A percentile compares a stretch with the other conserved stretches of the same genome.
Evolutionary conservation across 495 filamentous ascomycete genomes (phyloP).

Genomic region (Aspergillus kassunensis): DNA sequence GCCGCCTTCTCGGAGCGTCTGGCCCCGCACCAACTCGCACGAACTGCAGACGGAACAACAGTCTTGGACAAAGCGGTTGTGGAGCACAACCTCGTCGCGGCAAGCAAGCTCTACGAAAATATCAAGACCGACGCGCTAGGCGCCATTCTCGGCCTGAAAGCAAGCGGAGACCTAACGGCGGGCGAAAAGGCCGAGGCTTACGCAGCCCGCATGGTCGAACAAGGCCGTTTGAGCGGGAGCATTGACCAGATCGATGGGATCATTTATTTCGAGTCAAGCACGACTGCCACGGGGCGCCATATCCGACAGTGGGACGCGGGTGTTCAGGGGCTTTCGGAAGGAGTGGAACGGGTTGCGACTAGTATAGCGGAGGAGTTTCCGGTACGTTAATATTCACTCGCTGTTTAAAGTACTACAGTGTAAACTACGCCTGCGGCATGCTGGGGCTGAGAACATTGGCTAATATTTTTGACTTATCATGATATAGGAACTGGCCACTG

Average conservation of each 20-base stretch:
- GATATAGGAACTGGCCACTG: conserved; percentile 26
- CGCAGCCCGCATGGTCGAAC: conserved; percentile 92
- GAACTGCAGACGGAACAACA: conserved; percentile 82
- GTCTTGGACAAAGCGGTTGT: conserved; percentile 93
- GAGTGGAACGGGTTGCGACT: conserved; percentile 76
- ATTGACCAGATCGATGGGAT: conserved; percentile 93
- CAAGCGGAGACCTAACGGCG: conserved; percentile 44
- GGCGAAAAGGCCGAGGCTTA: conserved; percentile 84
- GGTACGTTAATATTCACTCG: conserved; percentile 28
- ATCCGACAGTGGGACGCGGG: conserved; percentile 85
- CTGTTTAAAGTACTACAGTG: neutral
- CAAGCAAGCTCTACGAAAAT: conserved; percentile 82
- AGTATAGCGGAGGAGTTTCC: conserved; percentile 40
- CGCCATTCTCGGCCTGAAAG: conserved; percentile 62
- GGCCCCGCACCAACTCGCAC: conserved; percentile 81
- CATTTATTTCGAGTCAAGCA: conserved; percentile 72
- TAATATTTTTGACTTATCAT: conserved; percentile 19
- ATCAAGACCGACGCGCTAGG: conserved; percentile 79
- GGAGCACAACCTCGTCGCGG: conserved; percentile 90
- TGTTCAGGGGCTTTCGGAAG: conserved; percentile 78
- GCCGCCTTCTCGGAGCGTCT: conserved; percentile 77
- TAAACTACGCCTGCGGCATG: too few species aligned
- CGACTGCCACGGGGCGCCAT: conserved; percentile 60
- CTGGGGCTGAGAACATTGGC: neutral
- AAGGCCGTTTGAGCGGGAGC: conserved; percentile 75